These are phyloP conservation scores for Trichophyton simii DNA, from an alignment of 2,329 filamentous ascomycete species.

Conservation along the genomic window DNA sequence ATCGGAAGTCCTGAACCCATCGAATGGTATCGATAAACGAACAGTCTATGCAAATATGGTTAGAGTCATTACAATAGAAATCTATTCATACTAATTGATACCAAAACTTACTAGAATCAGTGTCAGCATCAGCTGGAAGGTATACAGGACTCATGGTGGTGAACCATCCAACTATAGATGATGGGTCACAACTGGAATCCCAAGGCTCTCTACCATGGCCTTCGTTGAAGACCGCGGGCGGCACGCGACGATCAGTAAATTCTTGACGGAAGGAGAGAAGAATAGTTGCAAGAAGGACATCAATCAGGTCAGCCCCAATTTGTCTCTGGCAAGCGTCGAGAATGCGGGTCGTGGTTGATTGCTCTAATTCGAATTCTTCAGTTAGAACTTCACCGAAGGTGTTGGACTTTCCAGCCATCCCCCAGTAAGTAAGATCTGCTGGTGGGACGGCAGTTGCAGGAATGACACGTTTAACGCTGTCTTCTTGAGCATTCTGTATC, in stretches of 20 bases:
- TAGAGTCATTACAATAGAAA: slow-evolving; percentile 8
- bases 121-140: slow-evolving; percentile 15
- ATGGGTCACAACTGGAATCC: slow-evolving; percentile 33
- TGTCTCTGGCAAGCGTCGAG: slow-evolving; percentile 22
- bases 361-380: slow-evolving; percentile 23
- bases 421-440: slow-evolving; percentile 26
- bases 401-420: slow-evolving; percentile 23
- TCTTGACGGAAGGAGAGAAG: slow-evolving; percentile 33
- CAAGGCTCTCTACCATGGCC: slow-evolving; percentile 39
- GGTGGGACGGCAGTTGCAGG: slow-evolving; percentile 22
- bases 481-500: slow-evolving; percentile 14
- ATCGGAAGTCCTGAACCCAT: slow-evolving; percentile 29
- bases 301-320: slow-evolving; percentile 27
- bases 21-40: slow-evolving; percentile 23
- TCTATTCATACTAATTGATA: not conserved
- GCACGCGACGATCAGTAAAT: slow-evolving; percentile 29
- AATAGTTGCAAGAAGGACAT: slow-evolving; percentile 27
- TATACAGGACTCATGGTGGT: slow-evolving; percentile 36
- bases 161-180: slow-evolving; percentile 40
- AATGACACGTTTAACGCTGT: slow-evolving; percentile 8
- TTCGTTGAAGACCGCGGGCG: slow-evolving; percentile 38
- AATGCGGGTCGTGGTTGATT: slow-evolving; percentile 21
- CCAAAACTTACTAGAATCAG: not conserved
- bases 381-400: slow-evolving; percentile 25
- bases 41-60: not conserved